Conservation (phyloP, 768 basidiomycete species). For the Thelephora ganbajun region DNA sequence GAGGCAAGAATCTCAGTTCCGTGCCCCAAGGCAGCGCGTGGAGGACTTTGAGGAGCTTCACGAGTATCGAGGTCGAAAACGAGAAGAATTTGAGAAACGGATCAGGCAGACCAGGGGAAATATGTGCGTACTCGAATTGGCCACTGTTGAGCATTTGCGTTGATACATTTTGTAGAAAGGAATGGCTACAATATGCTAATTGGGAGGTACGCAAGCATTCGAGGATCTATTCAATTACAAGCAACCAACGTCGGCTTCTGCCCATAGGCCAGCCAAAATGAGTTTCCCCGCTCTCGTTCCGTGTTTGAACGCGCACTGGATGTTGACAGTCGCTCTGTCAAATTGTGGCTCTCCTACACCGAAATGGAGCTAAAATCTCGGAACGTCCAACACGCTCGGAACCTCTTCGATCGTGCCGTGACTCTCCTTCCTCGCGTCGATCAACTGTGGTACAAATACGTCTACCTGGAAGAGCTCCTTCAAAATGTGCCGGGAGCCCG, state of each 20-base stretch:
- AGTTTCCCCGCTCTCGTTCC: constrained; percentile 88
- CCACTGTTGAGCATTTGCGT: not conserved
- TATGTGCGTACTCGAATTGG: constrained; percentile 36
- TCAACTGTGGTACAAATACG: constrained; percentile 98
- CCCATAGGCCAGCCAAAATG: constrained; percentile 79
- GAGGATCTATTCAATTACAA: not conserved
- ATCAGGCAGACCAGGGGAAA: constrained; percentile 67
- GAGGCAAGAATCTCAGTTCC: constrained; percentile 82
- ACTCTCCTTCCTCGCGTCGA: constrained; percentile 93
- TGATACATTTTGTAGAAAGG: constrained; percentile 37
- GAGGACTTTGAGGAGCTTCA: constrained; percentile 88
- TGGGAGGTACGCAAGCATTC: constrained; percentile 47
- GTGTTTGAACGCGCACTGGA: constrained; percentile 96
- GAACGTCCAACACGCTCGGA: constrained; percentile 93
- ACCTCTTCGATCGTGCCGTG: constrained; percentile 93
- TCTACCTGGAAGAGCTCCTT: constrained; percentile 93
- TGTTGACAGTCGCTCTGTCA: constrained; percentile 80
- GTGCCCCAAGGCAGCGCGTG: constrained; percentile 88
- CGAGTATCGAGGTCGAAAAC: constrained; percentile 85
- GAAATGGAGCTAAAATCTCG: constrained; percentile 98
- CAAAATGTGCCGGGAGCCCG: constrained; percentile 93
- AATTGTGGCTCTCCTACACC: constrained; percentile 88
- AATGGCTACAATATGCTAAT: constrained; percentile 78
- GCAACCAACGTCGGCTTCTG: not conserved
- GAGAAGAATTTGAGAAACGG: constrained; percentile 90